phyloP scores from a whole-genome alignment of 1,139 yeast species.

The Candida neerlandica region DNA sequence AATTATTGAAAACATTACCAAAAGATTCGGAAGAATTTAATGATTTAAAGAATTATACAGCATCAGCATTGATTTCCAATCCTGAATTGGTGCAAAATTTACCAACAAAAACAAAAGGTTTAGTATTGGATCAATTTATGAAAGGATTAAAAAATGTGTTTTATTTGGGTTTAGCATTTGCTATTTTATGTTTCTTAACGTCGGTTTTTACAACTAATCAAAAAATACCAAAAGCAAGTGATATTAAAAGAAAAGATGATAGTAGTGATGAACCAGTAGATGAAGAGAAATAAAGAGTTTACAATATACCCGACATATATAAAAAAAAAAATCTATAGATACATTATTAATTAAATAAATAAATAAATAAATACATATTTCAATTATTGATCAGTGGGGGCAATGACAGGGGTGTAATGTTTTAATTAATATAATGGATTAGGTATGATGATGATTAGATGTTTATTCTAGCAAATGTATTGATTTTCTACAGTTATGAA shows the following conservation, averaged over 20 bases:
- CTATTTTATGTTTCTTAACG: constrained; percentile 30
- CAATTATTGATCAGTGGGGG: constrained; percentile 80
- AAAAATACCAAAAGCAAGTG: constrained; percentile 37
- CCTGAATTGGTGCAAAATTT: constrained; percentile 32
- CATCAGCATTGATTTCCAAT: constrained; percentile 27
- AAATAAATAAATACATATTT: no score
- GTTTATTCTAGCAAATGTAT: constrained; percentile 90
- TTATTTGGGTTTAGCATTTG: constrained; percentile 40
- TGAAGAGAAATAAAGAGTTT: background rate
- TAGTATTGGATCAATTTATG: constrained; percentile 37
- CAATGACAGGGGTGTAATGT: constrained; percentile 73
- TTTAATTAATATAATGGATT: constrained; percentile 83
- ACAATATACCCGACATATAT: no score
- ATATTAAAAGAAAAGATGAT: constrained; percentile 23
- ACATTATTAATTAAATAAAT: constrained; percentile 6
- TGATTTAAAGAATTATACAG: constrained; percentile 21
- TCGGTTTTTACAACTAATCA: constrained; percentile 40
- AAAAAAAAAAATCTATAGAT: no score
- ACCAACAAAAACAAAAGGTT: constrained; percentile 24
- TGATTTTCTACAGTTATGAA: constrained; percentile 81
- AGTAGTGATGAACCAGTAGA: constrained; percentile 12
- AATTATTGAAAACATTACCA: constrained; percentile 18
- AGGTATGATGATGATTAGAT: constrained; percentile 77
- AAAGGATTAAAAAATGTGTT: constrained; percentile 42
- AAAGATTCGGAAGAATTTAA: constrained; percentile 20